Base-by-base conservation (phyloP, 306 rosid species). In the Cucumis cinereus region DNA sequence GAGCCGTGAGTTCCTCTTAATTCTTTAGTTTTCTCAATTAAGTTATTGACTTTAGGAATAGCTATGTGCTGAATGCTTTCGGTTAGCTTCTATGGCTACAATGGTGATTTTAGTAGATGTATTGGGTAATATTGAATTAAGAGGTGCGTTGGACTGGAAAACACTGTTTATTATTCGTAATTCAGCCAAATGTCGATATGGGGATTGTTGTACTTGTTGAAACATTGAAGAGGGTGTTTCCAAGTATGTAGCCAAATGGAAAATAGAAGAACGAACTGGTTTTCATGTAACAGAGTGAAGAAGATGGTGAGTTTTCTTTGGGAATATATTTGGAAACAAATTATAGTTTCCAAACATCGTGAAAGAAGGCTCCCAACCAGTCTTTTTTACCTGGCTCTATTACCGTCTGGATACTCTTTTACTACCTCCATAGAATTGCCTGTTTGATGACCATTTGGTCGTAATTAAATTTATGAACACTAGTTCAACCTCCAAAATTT, bases 1-100 rank as follows among this genome's bases (percentile, higher is more conserved):
- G 81, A 86, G 81, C 87, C 80, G 98, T 94, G 80, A 71, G 87
- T 77, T 20, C 47, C 23, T 22, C 3, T 30, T 0, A 20, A 16
- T 41, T 10, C 20, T 38, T 56, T 26, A 7, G 3, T 7, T 3
- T 43, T 73, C 41, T 19, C 40, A 8, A 57, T 20, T n/a, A 49
- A 23, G 13, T n/a, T 9, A 5, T 38, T 49, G 15, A 9, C 49
- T 58, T 69, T 59, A 10, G 22, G 30, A 57, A 67, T 12, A 41
- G 14, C 78, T 57, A 62, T 75, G 76, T 59, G 45, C 35, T 74
- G 58, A 60, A 6, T 40, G 41, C 67, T 41, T 4, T 68, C 55
- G 3, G 17, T 33, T 62, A 17, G 36, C n/a, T 41, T 68, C 22
- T 10, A 11, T 23, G 58, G 1, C 47, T 70, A 22, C 16, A 7